These are phyloP conservation scores for Ustilago sp. DNA, from an alignment of 1,284 basidiomycete species.

Conservation along the genomic window DNA sequence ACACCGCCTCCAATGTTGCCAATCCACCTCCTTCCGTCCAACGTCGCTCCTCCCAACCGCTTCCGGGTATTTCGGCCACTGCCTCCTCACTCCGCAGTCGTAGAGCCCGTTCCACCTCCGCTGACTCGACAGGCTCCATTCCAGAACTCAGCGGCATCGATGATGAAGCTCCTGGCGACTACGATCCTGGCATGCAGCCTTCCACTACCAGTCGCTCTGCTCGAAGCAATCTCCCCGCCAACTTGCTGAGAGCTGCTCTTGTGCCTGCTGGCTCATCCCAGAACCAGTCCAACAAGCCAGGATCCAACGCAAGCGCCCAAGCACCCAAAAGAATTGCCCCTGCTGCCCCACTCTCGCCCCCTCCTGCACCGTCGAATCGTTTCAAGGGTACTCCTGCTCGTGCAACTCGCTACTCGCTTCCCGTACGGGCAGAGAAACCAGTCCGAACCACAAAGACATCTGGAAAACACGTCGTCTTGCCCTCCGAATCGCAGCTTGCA, in stretches of 20 bases:
- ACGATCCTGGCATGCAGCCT: conserved; percentile 45
- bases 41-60: conserved; percentile 52
- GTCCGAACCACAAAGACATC: conserved; percentile 88
- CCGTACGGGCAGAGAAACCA: conserved; percentile 70
- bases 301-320: conserved; percentile 9
- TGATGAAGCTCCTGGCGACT: conserved; percentile 60
- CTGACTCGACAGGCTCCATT: conserved; percentile 24
- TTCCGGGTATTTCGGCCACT: conserved; percentile 65
- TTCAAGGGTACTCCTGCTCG: conserved; percentile 67
- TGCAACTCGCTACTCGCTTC: conserved; percentile 65
- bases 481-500: conserved; percentile 88
- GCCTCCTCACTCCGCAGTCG: conserved; percentile 63
- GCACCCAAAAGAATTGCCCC: conserved; percentile 17
- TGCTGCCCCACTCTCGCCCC: conserved; percentile 38
- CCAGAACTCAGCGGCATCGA: conserved; percentile 30
- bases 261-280: conserved; percentile 19
- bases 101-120: conserved; percentile 41
- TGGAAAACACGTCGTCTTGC: conserved; percentile 89
- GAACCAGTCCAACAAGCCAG: conserved; percentile 11
- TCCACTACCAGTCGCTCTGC: conserved; percentile 27
- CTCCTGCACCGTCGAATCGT: conserved; percentile 35
- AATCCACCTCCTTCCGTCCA: conserved; percentile 37
- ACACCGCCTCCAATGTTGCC: not conserved
- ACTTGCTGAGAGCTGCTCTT: conserved; percentile 31
- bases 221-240: conserved; percentile 13